These are phyloP conservation scores for Suillus clintonianus DNA, from an alignment of 768 basidiomycete genomes.

Conservation along the genomic window DNA sequence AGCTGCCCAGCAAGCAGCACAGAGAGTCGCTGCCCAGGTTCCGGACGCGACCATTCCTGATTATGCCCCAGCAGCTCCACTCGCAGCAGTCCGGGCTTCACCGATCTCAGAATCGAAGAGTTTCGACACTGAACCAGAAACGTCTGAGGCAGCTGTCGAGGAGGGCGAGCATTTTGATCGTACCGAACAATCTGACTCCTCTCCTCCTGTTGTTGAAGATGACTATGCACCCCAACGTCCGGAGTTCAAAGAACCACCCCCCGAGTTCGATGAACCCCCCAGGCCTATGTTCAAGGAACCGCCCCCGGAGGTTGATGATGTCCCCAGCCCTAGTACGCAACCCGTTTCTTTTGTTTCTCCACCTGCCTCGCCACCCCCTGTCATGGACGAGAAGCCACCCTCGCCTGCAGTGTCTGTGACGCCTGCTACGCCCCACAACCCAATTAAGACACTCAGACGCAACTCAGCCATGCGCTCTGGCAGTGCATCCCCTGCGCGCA, in stretches of 20 bases:
- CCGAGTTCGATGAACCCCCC: slow-evolving; percentile 35
- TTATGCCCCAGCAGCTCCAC: slow-evolving; percentile 12
- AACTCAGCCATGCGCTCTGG: slow-evolving; percentile 35
- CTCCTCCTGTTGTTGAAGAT: slow-evolving; percentile 16
- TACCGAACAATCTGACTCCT: slow-evolving; percentile 22
- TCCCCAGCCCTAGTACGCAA: slow-evolving; percentile 15
- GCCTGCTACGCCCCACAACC: slow-evolving; percentile 54
- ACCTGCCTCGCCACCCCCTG: slow-evolving; percentile 25
- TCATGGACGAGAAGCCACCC: slow-evolving; percentile 25
- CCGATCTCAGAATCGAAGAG: slow-evolving; percentile 21
- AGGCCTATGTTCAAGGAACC: slow-evolving; percentile 64
- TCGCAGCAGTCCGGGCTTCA: slow-evolving; percentile 19
- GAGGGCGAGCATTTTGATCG: slow-evolving; percentile 22
- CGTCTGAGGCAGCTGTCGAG: slow-evolving; percentile 8
- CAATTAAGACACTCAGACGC: slow-evolving; percentile 42
- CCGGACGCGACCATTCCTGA: slow-evolving; percentile 16
- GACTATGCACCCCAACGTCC: slow-evolving; percentile 37
- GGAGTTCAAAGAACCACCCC: slow-evolving; percentile 63
- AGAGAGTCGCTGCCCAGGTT: slow-evolving; percentile 45
- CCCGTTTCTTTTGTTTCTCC: slow-evolving; percentile 21
- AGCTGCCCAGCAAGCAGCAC: slow-evolving; percentile 66
- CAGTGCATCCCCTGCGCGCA: slow-evolving; percentile 43
- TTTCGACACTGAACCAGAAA: slow-evolving; percentile 17
- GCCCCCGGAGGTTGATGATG: slow-evolving; percentile 56
- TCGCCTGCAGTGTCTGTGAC: slow-evolving; percentile 41